Evolutionary conservation across 257 asterid genomes (phyloP).

Genomic region (Ilex aquifolium): DNA sequence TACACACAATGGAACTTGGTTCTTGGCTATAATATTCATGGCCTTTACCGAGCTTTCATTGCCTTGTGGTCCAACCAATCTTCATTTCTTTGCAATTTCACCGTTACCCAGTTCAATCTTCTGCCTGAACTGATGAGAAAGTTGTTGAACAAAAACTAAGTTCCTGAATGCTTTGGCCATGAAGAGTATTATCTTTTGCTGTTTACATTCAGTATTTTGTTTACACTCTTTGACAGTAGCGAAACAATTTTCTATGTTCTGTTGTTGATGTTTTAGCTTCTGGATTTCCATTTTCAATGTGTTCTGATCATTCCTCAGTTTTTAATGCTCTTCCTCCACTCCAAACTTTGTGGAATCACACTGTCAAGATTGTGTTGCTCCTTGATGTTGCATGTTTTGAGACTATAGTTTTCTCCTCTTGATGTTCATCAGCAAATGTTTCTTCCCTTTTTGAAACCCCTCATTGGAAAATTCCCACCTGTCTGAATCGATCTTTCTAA

Average conservation of each 20-base stretch:
- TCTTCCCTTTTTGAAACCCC: slow-evolving; percentile 65
- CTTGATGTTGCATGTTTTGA: slow-evolving; percentile 23
- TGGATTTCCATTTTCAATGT: slow-evolving; percentile 35
- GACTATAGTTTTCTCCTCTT: slow-evolving; percentile 62
- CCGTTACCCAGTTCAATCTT: slow-evolving; percentile 17
- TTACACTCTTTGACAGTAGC: slow-evolving; percentile 43
- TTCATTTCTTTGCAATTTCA: slow-evolving; percentile 14
- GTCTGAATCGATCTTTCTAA: slow-evolving; percentile 79
- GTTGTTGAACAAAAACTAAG: slow-evolving; percentile 35
- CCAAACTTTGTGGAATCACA: slow-evolving; percentile 21
- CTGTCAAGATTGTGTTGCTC: slow-evolving; percentile 24
- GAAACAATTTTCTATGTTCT: slow-evolving; percentile 34
- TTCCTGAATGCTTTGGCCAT: slow-evolving; percentile 45
- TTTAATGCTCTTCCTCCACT: slow-evolving; percentile 40
- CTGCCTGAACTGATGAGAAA: no score
- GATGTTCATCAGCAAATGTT: slow-evolving; percentile 65
- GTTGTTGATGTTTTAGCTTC: slow-evolving; percentile 59
- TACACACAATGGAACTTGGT: slow-evolving; percentile 3
- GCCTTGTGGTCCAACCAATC: slow-evolving; percentile 11
- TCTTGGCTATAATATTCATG: neutral
- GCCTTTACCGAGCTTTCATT: neutral
- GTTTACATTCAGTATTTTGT: slow-evolving; percentile 37
- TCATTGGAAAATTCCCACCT: slow-evolving; percentile 89
- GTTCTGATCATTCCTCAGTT: slow-evolving; percentile 40
- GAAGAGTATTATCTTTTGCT: slow-evolving; percentile 39